Evolutionary conservation across 2,329 filamentous ascomycete genomes (phyloP), one percentile per base, ranked within the genome.

Genomic region (Raffaelea deltoideospora): DNA sequence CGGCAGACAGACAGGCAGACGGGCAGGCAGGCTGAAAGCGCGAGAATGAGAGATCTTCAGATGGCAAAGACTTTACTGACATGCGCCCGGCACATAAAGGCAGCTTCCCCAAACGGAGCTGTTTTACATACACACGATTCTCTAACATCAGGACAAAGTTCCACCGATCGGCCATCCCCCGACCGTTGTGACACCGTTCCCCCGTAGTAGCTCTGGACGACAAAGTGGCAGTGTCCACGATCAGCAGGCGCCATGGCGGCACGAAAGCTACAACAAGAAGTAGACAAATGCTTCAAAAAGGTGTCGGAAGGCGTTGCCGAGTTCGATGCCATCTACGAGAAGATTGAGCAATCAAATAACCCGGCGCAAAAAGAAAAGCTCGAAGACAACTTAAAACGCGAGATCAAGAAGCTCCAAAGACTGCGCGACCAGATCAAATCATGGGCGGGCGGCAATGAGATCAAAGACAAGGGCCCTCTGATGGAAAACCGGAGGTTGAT

Each of bases 271-370:
- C 83, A 90, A 59, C 87, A 96, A 65, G 90, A 98, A 65, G 88
- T 96, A 52, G 90, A 98, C 56, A 94, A 95, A 67, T 93, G 85
- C 73, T 96, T 95, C 76, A 98, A 98, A 64, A 93, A 93, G 69
- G 87, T 96, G 53, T 72, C 76, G 33, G 88, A 96, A 65, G 90
- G 90, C 37, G 86, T 96, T 38, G 69, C 76, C 44, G 81, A 87
- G 46, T 98, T 98, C 59, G 86, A 96, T 55, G 71, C 69, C 53
- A 95, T 96, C 52, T 93, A 96, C 64, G 90, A 96, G 50, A 98
- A 98, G 74, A 93, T 98, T 47, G 82, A 88, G 52, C 77, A 87
- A 48, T 86, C 86, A 37, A 83, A 76, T 52, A 96, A 95, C 63
- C 75, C 81, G 38, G 85, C 90, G 43, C 90, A 96, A 61, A 94